Evolutionary conservation across 148 eudicot species (phyloP), one percentile per base, ranked within the genome.

Genomic region (Pharnaceum exiguum): DNA sequence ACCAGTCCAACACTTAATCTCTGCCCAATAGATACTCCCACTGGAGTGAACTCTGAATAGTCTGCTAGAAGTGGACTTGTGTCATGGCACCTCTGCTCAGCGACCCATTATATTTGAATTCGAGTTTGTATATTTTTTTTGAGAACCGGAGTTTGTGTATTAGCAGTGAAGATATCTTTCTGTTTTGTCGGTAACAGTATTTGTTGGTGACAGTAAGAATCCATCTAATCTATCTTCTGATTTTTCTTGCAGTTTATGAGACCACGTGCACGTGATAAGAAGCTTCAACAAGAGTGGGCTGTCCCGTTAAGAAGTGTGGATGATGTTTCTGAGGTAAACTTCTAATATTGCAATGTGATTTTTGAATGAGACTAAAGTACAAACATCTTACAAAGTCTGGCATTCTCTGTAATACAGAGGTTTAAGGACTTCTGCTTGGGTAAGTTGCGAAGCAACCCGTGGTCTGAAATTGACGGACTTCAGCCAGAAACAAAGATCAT

Each of bases 401-500:
- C 27, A 38, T 53, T 54, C 15, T 49, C 51, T 39, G 55, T 45
- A 72, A 49, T 64, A 69, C 85, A 90, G 97, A 82, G 55, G 72
- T 91, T 91, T 71, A 65, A 57, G 79, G 73, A 70, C 52, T 91
- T 56, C 74, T 91, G 94, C 74, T 81, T 79, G 31, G 98, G 98
- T 46, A 77, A 82, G 69, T 81, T 91, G 69, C 85, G 22, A 79
- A 91, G 79, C 63, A 85, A 72, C 73, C 98, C 98, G 1, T 91
- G 98, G 98, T 91, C 96, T 39, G 98, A 91, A 63, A 51, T 91
- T 26, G 98, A 85, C 64, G 93, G 93, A 62, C 98, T 91, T 81
- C 98, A 91, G 77, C 88, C 96, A 63, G 98, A 91, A 75, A 87
- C 98, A 51, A 83, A 82, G 71, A 85, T 82, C 62, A 91, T 91